Evolutionary conservation across 495 filamentous ascomycete species (phyloP), one percentile per base, ranked within the genome.

Genomic region (Neurospora sp.): DNA sequence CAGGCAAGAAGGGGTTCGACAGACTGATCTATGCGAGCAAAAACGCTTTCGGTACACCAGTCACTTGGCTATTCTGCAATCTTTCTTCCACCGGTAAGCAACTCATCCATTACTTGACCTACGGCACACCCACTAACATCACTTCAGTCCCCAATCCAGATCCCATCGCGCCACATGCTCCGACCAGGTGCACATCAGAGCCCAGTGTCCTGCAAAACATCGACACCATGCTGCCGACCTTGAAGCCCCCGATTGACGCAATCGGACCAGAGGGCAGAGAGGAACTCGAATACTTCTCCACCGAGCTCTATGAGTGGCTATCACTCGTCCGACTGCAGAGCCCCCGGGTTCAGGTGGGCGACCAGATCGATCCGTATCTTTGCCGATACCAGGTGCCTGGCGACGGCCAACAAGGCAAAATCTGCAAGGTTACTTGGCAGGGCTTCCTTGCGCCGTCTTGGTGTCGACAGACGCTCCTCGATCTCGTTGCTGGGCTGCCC

Each of bases 1-100:
- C 93, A 76, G 96, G 95, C 38, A 97, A 95, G 80, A 96, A 96
- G 76, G 92, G 91, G 0, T 98, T 98, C 74, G 91, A 96, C 72
- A 88, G 93, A 59, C 87, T 98, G 45, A 83, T 92, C 16, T 94
- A 93, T 84, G 94, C 94, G 14, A 94, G 91, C 80, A 89, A 92
- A 72, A 94, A 97, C 74, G 92, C 93, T 42, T 84, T 98, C 8
- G 89, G 87, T 44, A 79, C 87, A 40, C 88, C 92, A 1, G 74
- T 93, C 35, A 88, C 89, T 1, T 98, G 95, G 93, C 84, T 98
- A 2, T 95, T 98, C 77, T 90, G 87, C 80, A 90, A 94, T 75
- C 77, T 91, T 3, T 82, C 80, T 8, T 75, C 77, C 31, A 76
- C 77, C 68, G 78, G 85, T 87, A 80, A 68, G 74, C 17, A 3